Base-by-base conservation (phyloP, 768 basidiomycete genomes). In the Lyophyllum shimeji region DNA sequence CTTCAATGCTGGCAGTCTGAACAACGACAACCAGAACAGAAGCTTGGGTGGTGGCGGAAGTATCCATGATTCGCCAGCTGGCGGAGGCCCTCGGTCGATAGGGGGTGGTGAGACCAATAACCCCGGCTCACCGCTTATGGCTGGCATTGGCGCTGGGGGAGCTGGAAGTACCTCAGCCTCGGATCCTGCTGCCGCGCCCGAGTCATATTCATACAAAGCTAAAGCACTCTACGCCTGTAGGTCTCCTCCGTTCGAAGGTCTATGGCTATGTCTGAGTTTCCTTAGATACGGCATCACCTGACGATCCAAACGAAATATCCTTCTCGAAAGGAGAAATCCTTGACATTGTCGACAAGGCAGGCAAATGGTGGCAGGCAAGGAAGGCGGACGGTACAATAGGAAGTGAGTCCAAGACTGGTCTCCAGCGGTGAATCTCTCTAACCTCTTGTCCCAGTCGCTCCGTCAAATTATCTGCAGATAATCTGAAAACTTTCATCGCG, bases 271-370 rank as follows among this genome's bases (percentile, higher is more conserved):
- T 63, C 59, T 69, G 24, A 73, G 37, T 17, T 47, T 60, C 37
- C 40, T 25, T 71, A 98, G 96, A 99, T 75, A 83, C 82, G 47
- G 96, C 95, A n/a, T 93, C 90, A 2, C 77, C 90, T 25, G 95
- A 98, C 55, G 97, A 99, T 70, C 92, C 95, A 12, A 97, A 92
- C 67, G 97, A 99, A 73, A 89, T 99, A 39, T 91, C 92, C 46
- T 98, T 99, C 71, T 66, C 75, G 50, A 98, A 98, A 70, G 93
- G 94, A 52, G 96, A 98, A 66, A 77, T 93, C 39, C 82, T 98
- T 59, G 94, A 97, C 59, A 89, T 98, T 52, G 70, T 95, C 55
- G 95, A 98, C 73, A 94, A 93, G 72, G 85, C 91, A 64, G 91
- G 91, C 48, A 92, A 93, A 67, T 93, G 93, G 93, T 95, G 93